Conservation (phyloP, 805 yeast species). For the Kurtzmaniella fragi region DNA sequence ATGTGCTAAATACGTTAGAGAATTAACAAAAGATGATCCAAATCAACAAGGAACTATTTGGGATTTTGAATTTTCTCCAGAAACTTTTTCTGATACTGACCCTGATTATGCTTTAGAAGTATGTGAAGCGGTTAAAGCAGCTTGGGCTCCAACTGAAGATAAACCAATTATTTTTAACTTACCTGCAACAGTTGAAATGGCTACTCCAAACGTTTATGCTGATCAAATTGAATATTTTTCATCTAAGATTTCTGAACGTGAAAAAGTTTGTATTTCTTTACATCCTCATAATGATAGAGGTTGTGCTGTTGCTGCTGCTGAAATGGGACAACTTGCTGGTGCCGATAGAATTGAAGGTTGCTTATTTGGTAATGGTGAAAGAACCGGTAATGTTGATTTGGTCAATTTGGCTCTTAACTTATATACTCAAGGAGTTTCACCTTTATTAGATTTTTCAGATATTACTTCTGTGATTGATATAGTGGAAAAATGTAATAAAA, state of each 20-base stretch:
- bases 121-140: conserved; percentile 74
- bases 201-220: conserved; percentile 72
- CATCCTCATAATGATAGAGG: conserved; percentile 82
- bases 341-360: conserved; percentile 85
- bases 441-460: conserved; percentile 68
- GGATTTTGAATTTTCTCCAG: conserved; percentile 76
- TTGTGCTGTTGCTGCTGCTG: conserved; percentile 80
- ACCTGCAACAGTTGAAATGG: conserved; percentile 79
- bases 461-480: conserved; percentile 61
- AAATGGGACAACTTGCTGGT: conserved; percentile 73
- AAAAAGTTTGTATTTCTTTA: conserved; percentile 62
- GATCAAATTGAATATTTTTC: conserved; percentile 77
- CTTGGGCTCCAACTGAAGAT: conserved; percentile 75
- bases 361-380: conserved; percentile 78
- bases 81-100: conserved; percentile 71
- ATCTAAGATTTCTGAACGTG: conserved; percentile 63
- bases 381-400: conserved; percentile 80
- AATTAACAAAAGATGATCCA: conserved; percentile 74
- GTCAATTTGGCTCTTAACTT: conserved; percentile 70
- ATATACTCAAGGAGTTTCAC: conserved; percentile 75
- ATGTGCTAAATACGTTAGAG: conserved; percentile 61
- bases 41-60: conserved; percentile 56
- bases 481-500: conserved; percentile 73
- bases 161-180: conserved; percentile 72
- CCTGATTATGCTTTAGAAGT: conserved; percentile 69